These are phyloP conservation scores for Paecilomyces formosus DNA, from an alignment of 2,329 filamentous ascomycete genomes.

Conservation along the genomic window DNA sequence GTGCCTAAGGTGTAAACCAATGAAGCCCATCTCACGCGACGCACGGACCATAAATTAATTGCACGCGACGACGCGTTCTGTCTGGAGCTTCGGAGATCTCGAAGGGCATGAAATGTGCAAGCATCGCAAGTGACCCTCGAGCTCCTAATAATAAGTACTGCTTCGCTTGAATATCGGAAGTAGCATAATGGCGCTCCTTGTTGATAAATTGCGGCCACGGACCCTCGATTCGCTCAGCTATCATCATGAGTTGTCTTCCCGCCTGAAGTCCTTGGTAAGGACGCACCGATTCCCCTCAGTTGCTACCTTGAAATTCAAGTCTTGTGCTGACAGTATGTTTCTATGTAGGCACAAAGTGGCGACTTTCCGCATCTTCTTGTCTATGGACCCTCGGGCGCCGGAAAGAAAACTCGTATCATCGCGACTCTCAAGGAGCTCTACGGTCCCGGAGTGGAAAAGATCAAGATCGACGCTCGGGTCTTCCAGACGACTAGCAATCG, in stretches of 20 bases:
- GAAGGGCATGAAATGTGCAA: neutral
- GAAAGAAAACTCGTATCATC: slow-evolving; percentile 95
- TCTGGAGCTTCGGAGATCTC: neutral
- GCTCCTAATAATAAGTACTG: neutral
- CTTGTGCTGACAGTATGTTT: slow-evolving; percentile 7
- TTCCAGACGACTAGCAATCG: slow-evolving; percentile 94
- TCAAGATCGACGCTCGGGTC: slow-evolving; percentile 95
- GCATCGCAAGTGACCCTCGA: neutral
- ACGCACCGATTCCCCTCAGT: neutral
- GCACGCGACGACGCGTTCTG: slow-evolving; percentile 29
- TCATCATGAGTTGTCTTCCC: slow-evolving; percentile 78
- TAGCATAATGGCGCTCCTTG: slow-evolving; percentile 53
- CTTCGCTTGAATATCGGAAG: slow-evolving; percentile 2
- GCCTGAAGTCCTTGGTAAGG: slow-evolving; percentile 75
- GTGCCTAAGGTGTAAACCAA: neutral
- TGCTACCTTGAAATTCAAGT: neutral
- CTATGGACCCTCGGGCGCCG: slow-evolving; percentile 91
- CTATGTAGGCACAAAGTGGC: slow-evolving; percentile 74
- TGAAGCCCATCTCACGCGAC: slow-evolving; percentile 3
- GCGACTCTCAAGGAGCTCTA: slow-evolving; percentile 93
- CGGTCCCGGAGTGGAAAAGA: slow-evolving; percentile 96
- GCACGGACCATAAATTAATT: slow-evolving; percentile 33
- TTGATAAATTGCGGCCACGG: slow-evolving; percentile 54
- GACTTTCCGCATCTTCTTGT: slow-evolving; percentile 97
- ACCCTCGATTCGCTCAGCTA: slow-evolving; percentile 62